These are phyloP conservation scores for Dissophora globulifera DNA, from an alignment of 192 early-diverging fungal species.

Conservation along the genomic window DNA sequence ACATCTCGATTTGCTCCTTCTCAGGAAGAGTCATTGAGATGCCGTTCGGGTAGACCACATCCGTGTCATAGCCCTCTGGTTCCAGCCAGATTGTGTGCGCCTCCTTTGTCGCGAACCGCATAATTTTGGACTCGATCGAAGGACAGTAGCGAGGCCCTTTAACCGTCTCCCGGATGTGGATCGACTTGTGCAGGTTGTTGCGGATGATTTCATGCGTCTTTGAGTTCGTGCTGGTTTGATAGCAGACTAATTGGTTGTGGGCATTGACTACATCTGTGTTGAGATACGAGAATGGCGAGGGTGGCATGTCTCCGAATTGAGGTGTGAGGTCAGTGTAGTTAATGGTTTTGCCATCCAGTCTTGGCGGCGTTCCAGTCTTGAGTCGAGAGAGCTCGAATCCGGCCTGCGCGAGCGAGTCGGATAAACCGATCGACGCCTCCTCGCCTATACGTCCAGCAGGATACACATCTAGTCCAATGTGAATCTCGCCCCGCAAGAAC, in stretches of 20 bases:
- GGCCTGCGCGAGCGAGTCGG: slow-evolving; percentile 75
- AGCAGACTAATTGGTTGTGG: slow-evolving; percentile 75
- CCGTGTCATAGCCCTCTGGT: slow-evolving; percentile 76
- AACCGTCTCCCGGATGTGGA: slow-evolving; percentile 87
- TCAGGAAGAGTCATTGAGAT: slow-evolving; percentile 89
- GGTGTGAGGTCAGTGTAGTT: slow-evolving; percentile 72
- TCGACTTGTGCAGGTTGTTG: slow-evolving; percentile 79
- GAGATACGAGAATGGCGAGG: slow-evolving; percentile 80
- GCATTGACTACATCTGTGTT: slow-evolving; percentile 75
- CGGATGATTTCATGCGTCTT: slow-evolving; percentile 73
- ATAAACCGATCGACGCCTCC: slow-evolving; percentile 78
- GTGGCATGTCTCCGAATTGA: slow-evolving; percentile 77
- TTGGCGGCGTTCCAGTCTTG: slow-evolving; percentile 87
- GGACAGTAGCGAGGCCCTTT: slow-evolving; percentile 86
- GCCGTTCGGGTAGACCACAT: slow-evolving; percentile 85
- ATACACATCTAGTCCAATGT: slow-evolving; percentile 71
- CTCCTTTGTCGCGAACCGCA: slow-evolving; percentile 73
- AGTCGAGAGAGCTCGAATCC: slow-evolving; percentile 82
- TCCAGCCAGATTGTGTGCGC: slow-evolving; percentile 83
- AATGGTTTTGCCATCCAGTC: slow-evolving; percentile 80
- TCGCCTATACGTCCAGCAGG: slow-evolving; percentile 81
- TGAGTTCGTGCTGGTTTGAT: slow-evolving; percentile 80
- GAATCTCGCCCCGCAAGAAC: slow-evolving; percentile 85
- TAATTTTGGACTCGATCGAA: slow-evolving; percentile 84
- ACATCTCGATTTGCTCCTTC: slow-evolving; percentile 74